Base-by-base conservation (phyloP, 345 rosid genomes). In the Gossypium stocksii region DNA sequence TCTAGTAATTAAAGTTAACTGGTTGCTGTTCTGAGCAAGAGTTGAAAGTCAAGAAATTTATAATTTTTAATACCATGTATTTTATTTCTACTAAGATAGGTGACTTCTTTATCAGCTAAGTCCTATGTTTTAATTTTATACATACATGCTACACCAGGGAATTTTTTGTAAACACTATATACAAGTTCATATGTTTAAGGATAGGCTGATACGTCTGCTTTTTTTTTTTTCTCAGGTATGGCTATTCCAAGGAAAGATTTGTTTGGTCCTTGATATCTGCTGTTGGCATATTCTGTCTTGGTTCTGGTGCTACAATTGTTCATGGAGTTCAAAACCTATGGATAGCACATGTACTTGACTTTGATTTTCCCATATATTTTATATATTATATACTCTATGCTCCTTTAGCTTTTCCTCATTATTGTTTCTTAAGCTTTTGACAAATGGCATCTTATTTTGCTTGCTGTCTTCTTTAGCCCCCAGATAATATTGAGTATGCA, bases 211-310 rank as follows among this genome's bases (percentile, higher is more conserved):
- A 75, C 62, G 25, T 75, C 9, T 74, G 64, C 14, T 77, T 70
- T 70, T 79, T 77, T 70, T 70, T 79, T 54, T 52, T 82, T 34
- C 74, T 81, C 90, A 93, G 98, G 74, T 95, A 95, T 82, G 99
- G 98, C 73, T 95, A 95, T 84, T 93, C 97, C 70, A 95, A 95
- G 74, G 98, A 95, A 84, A 88, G 99, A 80, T 95, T 95, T 85
- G 98, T 95, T 75, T 95, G 99, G 99, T 93, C 98, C 74, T 87
- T 95, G 90, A 95, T 95, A 83, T 95, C 98, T 76, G 98, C 98
- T 84, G 99, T 95, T 68, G 99, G 98, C 71, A 95, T 95, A 76
- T 93, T 95, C 77, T 95, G 99, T 81, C 98, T 95, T 79, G 99
- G 99, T 22, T 89, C 98, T 69, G 99, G 99, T 70, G 99, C 99